Conservation (phyloP, 164 flowering plant species). For the Umbellularia californica region DNA sequence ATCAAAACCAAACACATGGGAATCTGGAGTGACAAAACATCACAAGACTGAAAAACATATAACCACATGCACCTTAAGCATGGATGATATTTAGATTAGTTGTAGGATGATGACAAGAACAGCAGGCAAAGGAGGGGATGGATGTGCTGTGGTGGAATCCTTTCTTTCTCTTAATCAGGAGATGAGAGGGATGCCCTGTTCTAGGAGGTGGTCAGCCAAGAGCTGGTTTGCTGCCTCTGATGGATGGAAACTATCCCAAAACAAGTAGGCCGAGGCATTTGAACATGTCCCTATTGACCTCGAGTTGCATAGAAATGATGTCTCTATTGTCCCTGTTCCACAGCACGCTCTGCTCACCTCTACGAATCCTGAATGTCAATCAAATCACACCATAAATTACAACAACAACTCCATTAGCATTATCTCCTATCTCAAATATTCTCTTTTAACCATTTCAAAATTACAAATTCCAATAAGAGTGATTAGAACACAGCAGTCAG, state of each 20-base stretch:
- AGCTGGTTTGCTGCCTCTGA: slow-evolving; percentile 71
- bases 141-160: no score
- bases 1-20: no score
- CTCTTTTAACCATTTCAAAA: no score
- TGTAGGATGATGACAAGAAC: no score
- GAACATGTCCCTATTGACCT: slow-evolving; percentile 57
- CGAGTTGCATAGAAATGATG: slow-evolving; percentile 55
- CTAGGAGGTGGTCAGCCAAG: slow-evolving; percentile 48
- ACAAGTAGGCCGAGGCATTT: slow-evolving; percentile 67
- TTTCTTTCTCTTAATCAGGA: slow-evolving; percentile 13
- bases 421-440: no score
- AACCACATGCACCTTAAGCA: no score
- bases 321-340: slow-evolving; percentile 69
- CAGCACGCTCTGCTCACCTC: slow-evolving; percentile 85
- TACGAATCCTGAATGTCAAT: slow-evolving; percentile 46
- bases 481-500: no score
- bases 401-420: not conserved
- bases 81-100: no score
- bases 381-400: not conserved
- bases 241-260: slow-evolving; percentile 92
- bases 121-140: no score
- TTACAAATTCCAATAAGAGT: no score
- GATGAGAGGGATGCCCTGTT: slow-evolving; percentile 61
- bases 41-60: no score
- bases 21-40: no score